Evolutionary conservation across 73 alveolate genomes (phyloP), one percentile per base, ranked within the genome.

Genomic region (Paramecium caudatum): DNA sequence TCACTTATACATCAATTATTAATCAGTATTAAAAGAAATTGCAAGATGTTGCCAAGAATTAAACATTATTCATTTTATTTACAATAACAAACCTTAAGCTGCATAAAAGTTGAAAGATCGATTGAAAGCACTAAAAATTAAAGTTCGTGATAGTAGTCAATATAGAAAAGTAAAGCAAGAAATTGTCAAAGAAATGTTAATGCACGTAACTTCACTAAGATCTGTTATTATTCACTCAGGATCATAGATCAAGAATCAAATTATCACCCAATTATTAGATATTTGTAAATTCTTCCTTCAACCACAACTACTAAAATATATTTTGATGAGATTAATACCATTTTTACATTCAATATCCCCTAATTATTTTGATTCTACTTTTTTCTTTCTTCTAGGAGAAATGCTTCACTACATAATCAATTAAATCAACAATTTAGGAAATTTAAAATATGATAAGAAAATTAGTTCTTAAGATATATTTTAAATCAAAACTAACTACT

Each of bases 351-450:
- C 93, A 0, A 70, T 86, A 6, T 62, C 82, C 17, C 55, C 85
- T 27, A 61, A 78, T 25, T 86, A 86, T 23, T 86, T 86, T 62
- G 93, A 86, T 62, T 86, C 93, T 2, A 86, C 93, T 19, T 62
- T 86, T 33, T 86, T 86, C 43, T 86, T 62, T 34, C 34, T 78
- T 8, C 47, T 86, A 30, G 93, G 93, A 55, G 93, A 86, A 25
- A 47, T 86, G 68, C 90, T 86, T 10, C 74, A 78, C 65, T 86
- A 86, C 21, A 86, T 46, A 1, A 78, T 86, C 3, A 50, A 86
- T 62, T 25, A 86, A 63, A 86, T 86, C 47, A 86, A 86, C 46
- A 86, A 86, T 41, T 78, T 55, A 86, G 93, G 93, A 63, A 86
- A 36, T 9, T 48, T 50, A 12, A 61, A 50, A 5, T 30, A 49